Conservation (phyloP, 2,329 filamentous ascomycete species). For the Botryotinia calthae region DNA sequence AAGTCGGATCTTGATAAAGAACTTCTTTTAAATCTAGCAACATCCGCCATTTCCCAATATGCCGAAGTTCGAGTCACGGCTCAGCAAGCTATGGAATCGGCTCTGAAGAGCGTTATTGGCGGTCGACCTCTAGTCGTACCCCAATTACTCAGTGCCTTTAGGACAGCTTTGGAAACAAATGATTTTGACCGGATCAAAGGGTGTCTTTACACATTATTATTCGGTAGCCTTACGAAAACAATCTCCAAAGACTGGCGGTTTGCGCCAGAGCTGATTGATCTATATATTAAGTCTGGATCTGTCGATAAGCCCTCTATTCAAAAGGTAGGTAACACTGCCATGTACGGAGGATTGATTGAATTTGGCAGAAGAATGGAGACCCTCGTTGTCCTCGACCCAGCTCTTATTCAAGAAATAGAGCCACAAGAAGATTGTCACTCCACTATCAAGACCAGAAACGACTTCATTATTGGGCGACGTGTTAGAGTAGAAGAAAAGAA, state of each 20-base stretch:
- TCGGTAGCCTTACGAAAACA: conserved; percentile 84
- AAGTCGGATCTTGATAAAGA: conserved; percentile 88
- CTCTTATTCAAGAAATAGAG: conserved; percentile 54
- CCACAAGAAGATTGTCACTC: conserved; percentile 33
- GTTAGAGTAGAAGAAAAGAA: conserved; percentile 81
- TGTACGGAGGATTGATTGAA: conserved; percentile 78
- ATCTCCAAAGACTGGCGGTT: conserved; percentile 92
- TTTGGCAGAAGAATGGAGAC: conserved; percentile 87
- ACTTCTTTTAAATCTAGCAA: conserved; percentile 79
- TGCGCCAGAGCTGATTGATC: conserved; percentile 80
- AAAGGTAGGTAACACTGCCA: conserved; percentile 74
- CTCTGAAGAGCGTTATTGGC: conserved; percentile 85
- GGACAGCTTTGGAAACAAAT: conserved; percentile 71
- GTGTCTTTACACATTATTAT: conserved; percentile 84
- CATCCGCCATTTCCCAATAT: conserved; percentile 87
- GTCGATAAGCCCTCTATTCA: conserved; percentile 96
- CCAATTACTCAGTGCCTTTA: conserved; percentile 74
- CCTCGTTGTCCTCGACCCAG: conserved; percentile 76
- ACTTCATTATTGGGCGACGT: conserved; percentile 73
- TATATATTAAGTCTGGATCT: conserved; percentile 85
- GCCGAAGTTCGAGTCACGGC: conserved; percentile 94
- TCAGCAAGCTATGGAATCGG: conserved; percentile 88
- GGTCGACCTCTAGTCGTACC: conserved; percentile 87
- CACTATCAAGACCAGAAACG: conserved; percentile 63
- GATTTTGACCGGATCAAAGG: conserved; percentile 95